Base-by-base conservation (phyloP, 2,329 filamentous ascomycete species). In the Lecanicillium sp. region DNA sequence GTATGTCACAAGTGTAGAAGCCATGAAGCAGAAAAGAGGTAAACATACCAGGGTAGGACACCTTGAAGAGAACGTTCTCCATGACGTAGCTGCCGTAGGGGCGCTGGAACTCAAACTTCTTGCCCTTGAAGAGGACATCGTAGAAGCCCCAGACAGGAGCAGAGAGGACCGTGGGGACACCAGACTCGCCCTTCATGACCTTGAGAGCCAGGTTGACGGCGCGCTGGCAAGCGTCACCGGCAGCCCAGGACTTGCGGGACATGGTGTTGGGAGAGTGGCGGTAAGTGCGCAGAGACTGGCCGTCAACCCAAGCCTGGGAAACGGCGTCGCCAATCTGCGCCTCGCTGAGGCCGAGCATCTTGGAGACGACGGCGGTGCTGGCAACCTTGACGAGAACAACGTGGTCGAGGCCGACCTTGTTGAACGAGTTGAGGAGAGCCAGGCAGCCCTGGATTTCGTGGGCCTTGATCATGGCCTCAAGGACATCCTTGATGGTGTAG, bases 51-150 rank as follows among this genome's bases (percentile, higher is more conserved):
- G 90, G 90, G 63, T 95, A 96, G 33, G 92, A 98, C 44, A 98
- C 92, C 78, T 98, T 98, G 83, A 98, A 98, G 48, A 98, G 80
- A 44, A 98, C 88, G 58, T 96, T 98, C 79, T 98, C 92, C 92
- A 98, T 98, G 50, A 98, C 92, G 64, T 98, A 98, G 73, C 85
- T 94, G 59, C 89, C 90, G 59, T 98, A 98, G 43, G 83, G 80
- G 46, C 92, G 81, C 73, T 96, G 90, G 75, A 95, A 98, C 63
- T 88, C 72, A 62, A 98, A 98, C 65, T 85, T 85, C 55, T 94
- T 87, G 67, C 88, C 88, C 71, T 89, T 86, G 75, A 96, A 98
- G 48, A 94, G 77, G 48, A 96, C 89, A 59, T 98, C 92, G 68
- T 98, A 98, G 77, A 96, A 98, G 43, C 92, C 92, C 92, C 92